Base-by-base conservation (phyloP, 2,329 filamentous ascomycete genomes). In the Trichoderma aggressivum region DNA sequence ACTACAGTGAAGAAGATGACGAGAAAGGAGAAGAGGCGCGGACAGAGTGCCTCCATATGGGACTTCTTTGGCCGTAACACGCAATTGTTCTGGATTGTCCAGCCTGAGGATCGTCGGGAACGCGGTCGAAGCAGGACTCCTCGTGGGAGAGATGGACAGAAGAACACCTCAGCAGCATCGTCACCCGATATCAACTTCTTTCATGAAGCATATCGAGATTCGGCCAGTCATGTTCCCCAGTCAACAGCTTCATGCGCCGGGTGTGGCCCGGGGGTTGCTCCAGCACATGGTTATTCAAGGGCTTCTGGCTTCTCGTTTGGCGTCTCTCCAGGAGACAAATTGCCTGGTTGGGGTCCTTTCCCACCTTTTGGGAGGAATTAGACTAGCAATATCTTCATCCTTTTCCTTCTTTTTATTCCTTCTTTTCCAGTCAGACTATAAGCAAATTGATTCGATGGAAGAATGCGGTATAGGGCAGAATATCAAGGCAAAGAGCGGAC, bases 1-100 rank as follows among this genome's bases (percentile, higher is more conserved):
- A 56, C 32, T 2, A 47, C 47, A 24, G 3, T 71, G n/a, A 70
- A 59, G 32, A 71, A 71, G 32, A 68, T 68, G 64, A 71, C 64
- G 10, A 68, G 70, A 24, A 43, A 34, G 2, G 12, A 36, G 24
- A 28, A 30, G 18, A 68, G 28, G 21, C 2, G 36, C 1, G 16
- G n/a, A 24, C 26, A 43, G 1, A 47, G 32, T 3, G 8, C 26
- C 11, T 50, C 47, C 5, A 26, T 56, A 10, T 63, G 64, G 24
- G 43, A 34, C 21, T 55, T 58, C 18, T 39, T 21, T 1, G 47
- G 47, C 7, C 43, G 26, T 1, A 30, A 62, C 32, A 63, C 58
- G 55, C 70, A 64, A 8, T 36, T 69, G 24, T 69, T 47, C 26
- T 69, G 70, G 70, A 24, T 71, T 6, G 24, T 60, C 2, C 43